Evolutionary conservation across 2,329 filamentous ascomycete genomes (phyloP).

Genomic region (Diplodia mutila): DNA sequence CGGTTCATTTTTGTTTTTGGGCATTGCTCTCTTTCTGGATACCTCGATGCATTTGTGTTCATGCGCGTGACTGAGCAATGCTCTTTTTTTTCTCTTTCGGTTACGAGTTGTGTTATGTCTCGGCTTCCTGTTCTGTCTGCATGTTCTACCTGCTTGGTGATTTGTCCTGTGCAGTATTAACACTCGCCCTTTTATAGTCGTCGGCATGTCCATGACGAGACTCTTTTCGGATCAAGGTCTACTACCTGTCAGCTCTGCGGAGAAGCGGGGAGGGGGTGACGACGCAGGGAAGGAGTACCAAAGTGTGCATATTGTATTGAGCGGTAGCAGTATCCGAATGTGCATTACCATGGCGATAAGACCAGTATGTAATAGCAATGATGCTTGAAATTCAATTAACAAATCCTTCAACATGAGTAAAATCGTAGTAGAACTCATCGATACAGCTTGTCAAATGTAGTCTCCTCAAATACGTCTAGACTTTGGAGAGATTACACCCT

Average conservation of each 20-base stretch:
- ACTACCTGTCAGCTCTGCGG: not conserved
- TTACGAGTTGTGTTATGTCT: not conserved
- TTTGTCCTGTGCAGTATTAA: not conserved
- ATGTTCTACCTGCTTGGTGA: not conserved
- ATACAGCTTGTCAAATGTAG: not conserved
- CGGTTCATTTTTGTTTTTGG: not conserved
- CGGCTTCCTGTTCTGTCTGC: not conserved
- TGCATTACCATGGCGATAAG: not conserved
- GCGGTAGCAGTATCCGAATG: not conserved
- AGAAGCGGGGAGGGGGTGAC: not conserved
- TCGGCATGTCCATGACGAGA: not conserved
- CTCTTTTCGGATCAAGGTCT: not conserved
- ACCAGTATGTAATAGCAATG: not conserved
- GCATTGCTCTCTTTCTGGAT: not conserved
- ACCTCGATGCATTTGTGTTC: not conserved
- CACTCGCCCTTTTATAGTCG: not conserved
- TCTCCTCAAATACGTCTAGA: too few relatives aligned
- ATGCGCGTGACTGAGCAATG: not conserved
- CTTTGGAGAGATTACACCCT: too few relatives aligned
- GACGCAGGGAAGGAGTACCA: not conserved
- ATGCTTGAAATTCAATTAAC: not conserved
- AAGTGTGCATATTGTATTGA: not conserved
- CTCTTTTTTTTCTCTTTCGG: not conserved
- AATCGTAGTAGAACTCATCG: not conserved
- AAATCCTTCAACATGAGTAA: not conserved